phyloP scores from a whole-genome alignment of 495 filamentous ascomycete genomes.

The Sordaria brevicollis region DNA sequence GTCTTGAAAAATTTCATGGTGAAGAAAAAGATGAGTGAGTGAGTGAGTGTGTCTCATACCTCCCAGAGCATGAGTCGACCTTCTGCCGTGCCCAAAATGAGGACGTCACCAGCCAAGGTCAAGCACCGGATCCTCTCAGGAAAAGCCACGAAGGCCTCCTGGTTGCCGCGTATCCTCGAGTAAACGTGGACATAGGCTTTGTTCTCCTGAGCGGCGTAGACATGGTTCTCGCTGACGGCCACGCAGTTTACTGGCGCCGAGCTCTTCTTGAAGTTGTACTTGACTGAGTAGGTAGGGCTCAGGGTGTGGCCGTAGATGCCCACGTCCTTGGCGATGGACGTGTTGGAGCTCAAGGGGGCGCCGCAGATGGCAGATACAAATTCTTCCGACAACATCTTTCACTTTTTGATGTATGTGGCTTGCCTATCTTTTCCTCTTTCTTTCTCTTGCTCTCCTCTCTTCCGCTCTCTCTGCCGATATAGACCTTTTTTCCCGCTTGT shows the following conservation, averaged over 20 bases:
- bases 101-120: slow-evolving; percentile 50
- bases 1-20: neutral
- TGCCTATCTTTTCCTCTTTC: neutral
- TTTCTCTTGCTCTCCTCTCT: neutral
- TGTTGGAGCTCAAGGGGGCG: slow-evolving; percentile 51
- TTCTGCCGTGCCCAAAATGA: slow-evolving; percentile 77
- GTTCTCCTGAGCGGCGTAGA: slow-evolving; percentile 82
- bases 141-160: slow-evolving; percentile 79
- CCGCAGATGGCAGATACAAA: slow-evolving; percentile 68
- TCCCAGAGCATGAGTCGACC: slow-evolving; percentile 90
- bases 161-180: slow-evolving; percentile 66
- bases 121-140: slow-evolving; percentile 73
- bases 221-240: slow-evolving; percentile 69
- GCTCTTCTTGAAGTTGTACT: slow-evolving; percentile 84
- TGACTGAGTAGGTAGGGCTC: slow-evolving; percentile 60
- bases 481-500: neutral
- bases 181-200: slow-evolving; percentile 93
- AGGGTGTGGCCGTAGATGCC: slow-evolving; percentile 78
- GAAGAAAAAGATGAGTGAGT: slow-evolving; percentile 5
- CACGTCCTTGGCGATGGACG: slow-evolving; percentile 60
- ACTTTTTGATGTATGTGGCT: neutral
- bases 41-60: slow-evolving; percentile 34
- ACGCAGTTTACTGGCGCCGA: slow-evolving; percentile 67
- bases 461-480: neutral
- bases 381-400: slow-evolving; percentile 67